These are phyloP conservation scores for Naumovozyma dairenensis DNA, from an alignment of 805 yeast species.

Conservation along the genomic window DNA sequence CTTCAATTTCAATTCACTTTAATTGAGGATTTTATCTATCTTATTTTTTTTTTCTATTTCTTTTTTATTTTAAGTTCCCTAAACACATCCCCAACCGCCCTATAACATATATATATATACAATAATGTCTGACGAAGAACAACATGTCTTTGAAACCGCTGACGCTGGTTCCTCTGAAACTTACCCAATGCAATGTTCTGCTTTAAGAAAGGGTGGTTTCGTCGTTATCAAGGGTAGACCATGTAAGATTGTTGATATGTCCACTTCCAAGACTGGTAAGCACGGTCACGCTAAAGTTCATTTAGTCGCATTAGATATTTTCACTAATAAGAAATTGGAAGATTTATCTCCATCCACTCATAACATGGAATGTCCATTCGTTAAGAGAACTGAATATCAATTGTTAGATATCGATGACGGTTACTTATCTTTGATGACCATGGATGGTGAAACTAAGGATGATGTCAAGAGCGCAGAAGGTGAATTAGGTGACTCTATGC, in stretches of 20 bases:
- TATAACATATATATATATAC: not conserved
- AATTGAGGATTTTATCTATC: too few species aligned
- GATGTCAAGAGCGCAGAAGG: constrained; percentile 97
- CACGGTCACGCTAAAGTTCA: constrained; percentile 99
- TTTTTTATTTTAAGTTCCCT: not conserved
- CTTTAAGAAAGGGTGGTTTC: constrained; percentile 98
- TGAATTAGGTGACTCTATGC: constrained; percentile 87
- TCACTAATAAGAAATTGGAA: constrained; percentile 97
- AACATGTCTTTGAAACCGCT: constrained; percentile 94
- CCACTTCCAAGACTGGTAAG: constrained; percentile 99
- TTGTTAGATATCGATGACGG: constrained; percentile 96
- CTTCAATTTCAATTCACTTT: too few species aligned
- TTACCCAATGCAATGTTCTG: constrained; percentile 99
- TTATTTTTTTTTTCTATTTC: not conserved
- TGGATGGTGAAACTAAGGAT: constrained; percentile 96
- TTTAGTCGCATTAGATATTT: constrained; percentile 94
- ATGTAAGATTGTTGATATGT: constrained; percentile 98
- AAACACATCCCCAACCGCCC: constrained; percentile 1
- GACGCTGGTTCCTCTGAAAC: constrained; percentile 97
- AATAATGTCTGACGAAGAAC: constrained; percentile 36
- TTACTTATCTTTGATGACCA: constrained; percentile 87
- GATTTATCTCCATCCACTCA: constrained; percentile 99
- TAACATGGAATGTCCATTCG: constrained; percentile 99
- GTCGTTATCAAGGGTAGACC: constrained; percentile 97
- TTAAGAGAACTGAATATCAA: constrained; percentile 87